Evolutionary conservation across 805 yeast species (phyloP), one percentile per base, ranked within the genome.

Genomic region (Clavispora vitiphila): DNA sequence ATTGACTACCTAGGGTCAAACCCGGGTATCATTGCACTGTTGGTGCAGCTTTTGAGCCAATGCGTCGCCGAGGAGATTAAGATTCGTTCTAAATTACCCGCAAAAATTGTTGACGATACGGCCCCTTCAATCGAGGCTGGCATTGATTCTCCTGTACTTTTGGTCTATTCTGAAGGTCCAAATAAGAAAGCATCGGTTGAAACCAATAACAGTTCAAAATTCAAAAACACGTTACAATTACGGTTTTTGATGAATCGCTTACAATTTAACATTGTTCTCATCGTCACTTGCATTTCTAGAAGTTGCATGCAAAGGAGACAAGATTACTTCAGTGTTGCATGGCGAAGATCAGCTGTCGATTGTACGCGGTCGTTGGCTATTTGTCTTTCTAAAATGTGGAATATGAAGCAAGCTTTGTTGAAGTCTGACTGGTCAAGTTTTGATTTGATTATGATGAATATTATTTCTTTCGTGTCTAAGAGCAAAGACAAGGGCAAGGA

Each of bases 161-260:
- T 72, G 35, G 65, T 78, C 8, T 69, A 67, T 43, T 60, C 71
- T 0, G 65, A 64, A 2, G 71, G 73, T 20, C 79, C 78, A 0
- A 48, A 55, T 4, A 54, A 63, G 37, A 50, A 67, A 29, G 54
- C 56, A 20, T 45, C 57, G 37, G 56, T 65, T 41, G 60, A 67
- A 43, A 72, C 71, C 26, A 72, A 71, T 31, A 74, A 77, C 0
- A 69, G 78, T 31, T 76, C 84, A 0, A 80, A 79, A 49, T 78
- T 68, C 61, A 83, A 83, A 48, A 85, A 84, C 51, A 63, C 83
- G 0, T 60, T 77, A 2, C 79, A 81, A 47, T 56, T 80, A 9
- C 69, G 88, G 40, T 69, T 69, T 45, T 67, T 81, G 29, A 58
- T 69, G 24, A 67, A 72, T 38, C 67, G 76, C 24, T 58, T 79